Evolutionary conservation across 2,329 filamentous ascomycete species (phyloP), one percentile per base, ranked within the genome.

Genomic region (Verticillium klebahnii): DNA sequence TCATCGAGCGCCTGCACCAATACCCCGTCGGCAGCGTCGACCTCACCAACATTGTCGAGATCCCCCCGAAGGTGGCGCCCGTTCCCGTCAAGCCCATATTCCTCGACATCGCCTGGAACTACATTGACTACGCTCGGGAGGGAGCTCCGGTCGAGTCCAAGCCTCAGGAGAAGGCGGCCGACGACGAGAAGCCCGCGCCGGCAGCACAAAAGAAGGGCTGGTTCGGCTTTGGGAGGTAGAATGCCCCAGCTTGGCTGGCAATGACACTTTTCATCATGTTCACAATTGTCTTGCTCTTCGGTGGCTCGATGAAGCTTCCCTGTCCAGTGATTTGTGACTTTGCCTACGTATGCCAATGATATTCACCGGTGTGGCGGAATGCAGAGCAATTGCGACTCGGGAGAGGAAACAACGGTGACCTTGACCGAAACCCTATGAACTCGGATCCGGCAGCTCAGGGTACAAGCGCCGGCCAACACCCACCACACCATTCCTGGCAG

Each of bases 31-130:
- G 84, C 31, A 86, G 85, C 36, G 85, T 92, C 11, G 88, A 97
- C 72, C 80, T 97, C 31, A 82, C 82, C 52, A 94, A 94, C 67
- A 79, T 99, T 31, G 93, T 98, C 56, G 85, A 88, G 5, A 97
- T 93, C 74, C 95, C 95, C 14, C 93, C 94, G 1, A 90, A 88
- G 71, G 79, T 97, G 67, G 87, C 91, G 64, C 84, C 90, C 1
- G 87, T 98, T 45, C 93, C 95, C 0, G 89, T 97, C 59, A 99
- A 99, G 80, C 95, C 95, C 32, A 82, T 98, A 37, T 98, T 98
- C 81, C 86, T 98, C 63, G 95, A 99, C 72, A 89, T 97, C 8
- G 95, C 95, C 11, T 99, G 92, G 91, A 98, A 98, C 73, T 98
- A 97, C 73, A 93, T 99, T 65, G 87, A 92, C 57, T 99, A 99